Conservation (phyloP, 306 rosid genomes). For the Vigna reflexopilosa region DNA sequence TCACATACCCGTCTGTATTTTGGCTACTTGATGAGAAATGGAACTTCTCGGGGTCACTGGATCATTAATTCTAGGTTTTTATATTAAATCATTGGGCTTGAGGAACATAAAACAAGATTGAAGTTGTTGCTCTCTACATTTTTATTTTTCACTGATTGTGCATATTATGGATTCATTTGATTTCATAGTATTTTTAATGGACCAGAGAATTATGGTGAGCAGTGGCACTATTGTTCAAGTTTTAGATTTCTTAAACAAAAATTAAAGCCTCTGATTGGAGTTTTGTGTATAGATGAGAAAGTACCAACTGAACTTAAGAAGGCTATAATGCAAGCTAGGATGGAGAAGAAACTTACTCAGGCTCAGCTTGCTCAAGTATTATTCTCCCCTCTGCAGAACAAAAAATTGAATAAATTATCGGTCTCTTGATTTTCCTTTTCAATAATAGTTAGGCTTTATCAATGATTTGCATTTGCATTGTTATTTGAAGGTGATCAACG, state of each 20-base stretch:
- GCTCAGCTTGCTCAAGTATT: conserved; percentile 52
- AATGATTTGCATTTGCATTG: neutral
- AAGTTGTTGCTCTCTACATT: neutral
- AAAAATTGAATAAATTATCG: neutral
- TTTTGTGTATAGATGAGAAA: conserved; percentile 51
- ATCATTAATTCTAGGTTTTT: conserved; percentile 15
- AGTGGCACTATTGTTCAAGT: neutral
- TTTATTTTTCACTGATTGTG: neutral
- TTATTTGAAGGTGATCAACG: conserved; percentile 71
- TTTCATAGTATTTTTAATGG: neutral
- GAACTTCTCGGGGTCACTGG: neutral
- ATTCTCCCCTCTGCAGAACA: neutral
- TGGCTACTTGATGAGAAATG: neutral
- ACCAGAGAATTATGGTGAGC: neutral
- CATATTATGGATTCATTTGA: neutral
- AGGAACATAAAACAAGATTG: conserved; percentile 13
- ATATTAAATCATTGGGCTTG: neutral
- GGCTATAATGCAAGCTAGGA: conserved; percentile 54
- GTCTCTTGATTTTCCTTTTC: conserved; percentile 1
- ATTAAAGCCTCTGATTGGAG: neutral
- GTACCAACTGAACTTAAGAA: conserved; percentile 54
- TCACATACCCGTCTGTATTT: neutral
- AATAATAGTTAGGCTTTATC: neutral
- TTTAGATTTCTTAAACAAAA: conserved; percentile 21
- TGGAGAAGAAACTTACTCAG: conserved; percentile 50